These are phyloP conservation scores for Yamadazyma songkhlaensis DNA, from an alignment of 1,139 yeast species.

Conservation along the genomic window DNA sequence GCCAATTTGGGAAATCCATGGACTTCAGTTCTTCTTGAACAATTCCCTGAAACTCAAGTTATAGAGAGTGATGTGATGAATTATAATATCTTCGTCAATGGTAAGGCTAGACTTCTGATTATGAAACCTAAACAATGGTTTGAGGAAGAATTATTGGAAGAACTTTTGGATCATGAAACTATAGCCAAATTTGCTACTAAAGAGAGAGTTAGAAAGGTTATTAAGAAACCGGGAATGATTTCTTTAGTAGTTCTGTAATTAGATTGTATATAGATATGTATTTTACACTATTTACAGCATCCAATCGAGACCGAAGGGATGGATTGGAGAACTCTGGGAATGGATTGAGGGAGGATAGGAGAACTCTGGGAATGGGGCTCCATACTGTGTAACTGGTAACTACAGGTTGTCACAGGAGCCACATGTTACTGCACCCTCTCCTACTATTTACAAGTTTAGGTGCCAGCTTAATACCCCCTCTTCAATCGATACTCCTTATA, in stretches of 20 bases:
- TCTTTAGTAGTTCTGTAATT: constrained; percentile 23
- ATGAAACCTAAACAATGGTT: constrained; percentile 32
- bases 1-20: constrained; percentile 28
- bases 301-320: too few relatives aligned
- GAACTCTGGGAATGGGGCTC: too few relatives aligned
- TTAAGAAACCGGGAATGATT: constrained; percentile 27
- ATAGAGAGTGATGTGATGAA: constrained; percentile 33
- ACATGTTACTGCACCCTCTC: too few relatives aligned
- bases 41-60: constrained; percentile 49
- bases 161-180: constrained; percentile 11
- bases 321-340: too few relatives aligned
- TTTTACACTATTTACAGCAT: constrained; percentile 1
- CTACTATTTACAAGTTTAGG: too few relatives aligned
- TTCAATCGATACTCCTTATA: constrained; percentile 30
- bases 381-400: too few relatives aligned
- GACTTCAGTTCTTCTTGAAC: constrained; percentile 51
- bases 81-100: constrained; percentile 64
- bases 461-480: constrained; percentile 30
- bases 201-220: constrained; percentile 18
- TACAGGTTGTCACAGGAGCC: too few relatives aligned
- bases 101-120: constrained; percentile 57
- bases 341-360: too few relatives aligned
- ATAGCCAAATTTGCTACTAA: constrained; percentile 11
- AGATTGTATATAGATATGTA: neutral
- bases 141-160: constrained; percentile 18